These are phyloP conservation scores for Leccinum uliginosum DNA, from an alignment of 768 basidiomycete species.

Conservation along the genomic window DNA sequence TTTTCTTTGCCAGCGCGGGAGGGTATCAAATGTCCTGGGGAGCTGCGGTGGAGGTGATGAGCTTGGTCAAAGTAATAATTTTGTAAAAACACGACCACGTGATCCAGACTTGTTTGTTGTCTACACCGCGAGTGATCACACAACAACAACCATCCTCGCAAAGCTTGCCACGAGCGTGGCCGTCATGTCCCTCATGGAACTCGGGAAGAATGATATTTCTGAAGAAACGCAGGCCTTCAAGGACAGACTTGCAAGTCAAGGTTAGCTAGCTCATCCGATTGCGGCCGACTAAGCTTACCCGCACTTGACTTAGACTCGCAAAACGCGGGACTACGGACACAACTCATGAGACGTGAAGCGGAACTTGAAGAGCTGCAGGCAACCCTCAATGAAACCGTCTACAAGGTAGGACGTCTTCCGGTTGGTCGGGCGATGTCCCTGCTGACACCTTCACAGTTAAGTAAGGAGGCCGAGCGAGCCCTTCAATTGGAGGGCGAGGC, in stretches of 20 bases:
- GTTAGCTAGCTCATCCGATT: conserved; percentile 18
- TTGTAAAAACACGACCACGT: conserved; percentile 33
- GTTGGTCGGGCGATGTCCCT: background rate
- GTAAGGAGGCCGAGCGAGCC: conserved; percentile 51
- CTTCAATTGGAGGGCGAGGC: conserved; percentile 52
- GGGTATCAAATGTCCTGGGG: conserved; percentile 44
- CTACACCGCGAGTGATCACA: background rate
- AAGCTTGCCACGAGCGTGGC: conserved; percentile 9
- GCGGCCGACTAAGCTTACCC: conserved; percentile 4
- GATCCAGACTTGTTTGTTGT: conserved; percentile 28
- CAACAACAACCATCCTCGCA: conserved; percentile 7
- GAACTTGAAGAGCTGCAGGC: conserved; percentile 33
- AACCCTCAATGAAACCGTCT: conserved; percentile 33
- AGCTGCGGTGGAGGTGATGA: conserved; percentile 36
- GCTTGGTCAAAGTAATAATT: conserved; percentile 26
- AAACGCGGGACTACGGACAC: conserved; percentile 31
- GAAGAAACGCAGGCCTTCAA: conserved; percentile 35
- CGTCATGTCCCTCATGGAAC: conserved; percentile 36
- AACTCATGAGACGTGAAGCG: conserved; percentile 33
- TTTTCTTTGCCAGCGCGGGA: conserved; percentile 23
- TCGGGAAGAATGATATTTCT: conserved; percentile 37
- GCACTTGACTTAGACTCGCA: conserved; percentile 29
- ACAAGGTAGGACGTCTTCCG: conserved; percentile 28
- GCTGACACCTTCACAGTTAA: conserved; percentile 39
- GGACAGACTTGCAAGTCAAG: conserved; percentile 34